These are phyloP conservation scores for Kuraishia floccosa DNA, from an alignment of 805 yeast genomes.

Conservation along the genomic window DNA sequence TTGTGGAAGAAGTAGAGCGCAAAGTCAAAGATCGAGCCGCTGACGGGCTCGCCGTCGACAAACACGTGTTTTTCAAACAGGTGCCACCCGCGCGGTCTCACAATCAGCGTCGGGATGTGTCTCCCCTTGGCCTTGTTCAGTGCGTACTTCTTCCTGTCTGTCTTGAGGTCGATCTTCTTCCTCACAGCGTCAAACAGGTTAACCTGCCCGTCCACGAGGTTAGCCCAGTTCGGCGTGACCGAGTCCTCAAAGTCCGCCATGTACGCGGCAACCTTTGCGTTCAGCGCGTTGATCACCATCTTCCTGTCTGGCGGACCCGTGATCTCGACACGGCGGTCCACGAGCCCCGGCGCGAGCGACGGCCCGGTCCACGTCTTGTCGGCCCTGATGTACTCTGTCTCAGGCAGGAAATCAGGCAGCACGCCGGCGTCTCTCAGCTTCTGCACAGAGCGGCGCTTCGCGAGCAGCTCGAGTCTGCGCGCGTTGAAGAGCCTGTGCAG, in stretches of 20 bases:
- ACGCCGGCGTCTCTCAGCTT: conserved; percentile 45
- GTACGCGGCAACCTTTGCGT: conserved; percentile 62
- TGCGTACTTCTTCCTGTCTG: conserved; percentile 24
- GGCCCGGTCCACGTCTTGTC: conserved; percentile 73
- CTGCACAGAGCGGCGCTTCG: conserved; percentile 44
- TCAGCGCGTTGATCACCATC: conserved; percentile 75
- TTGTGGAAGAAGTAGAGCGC: conserved; percentile 63
- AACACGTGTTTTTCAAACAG: conserved; percentile 52
- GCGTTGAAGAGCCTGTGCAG: conserved; percentile 54
- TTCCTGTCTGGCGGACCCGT: conserved; percentile 74
- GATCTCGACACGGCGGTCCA: conserved; percentile 64
- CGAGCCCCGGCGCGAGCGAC: conserved; percentile 58
- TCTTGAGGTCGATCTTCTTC: conserved; percentile 29
- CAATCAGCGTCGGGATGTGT: conserved; percentile 49
- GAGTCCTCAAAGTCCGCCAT: conserved; percentile 75
- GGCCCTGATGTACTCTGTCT: conserved; percentile 57
- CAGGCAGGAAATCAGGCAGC: conserved; percentile 61
- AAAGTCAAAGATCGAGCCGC: conserved; percentile 60
- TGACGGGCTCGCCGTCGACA: conserved; percentile 58
- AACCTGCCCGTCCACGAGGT: conserved; percentile 58
- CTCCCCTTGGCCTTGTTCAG: conserved; percentile 27
- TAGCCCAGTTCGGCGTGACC: conserved; percentile 63
- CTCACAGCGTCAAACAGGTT: conserved; percentile 63
- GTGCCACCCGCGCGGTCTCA: conserved; percentile 65
- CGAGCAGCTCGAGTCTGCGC: conserved; percentile 42